These are phyloP conservation scores for Pythium phragmitis DNA, from an alignment of 352 stramenopile species.

Conservation along the genomic window DNA sequence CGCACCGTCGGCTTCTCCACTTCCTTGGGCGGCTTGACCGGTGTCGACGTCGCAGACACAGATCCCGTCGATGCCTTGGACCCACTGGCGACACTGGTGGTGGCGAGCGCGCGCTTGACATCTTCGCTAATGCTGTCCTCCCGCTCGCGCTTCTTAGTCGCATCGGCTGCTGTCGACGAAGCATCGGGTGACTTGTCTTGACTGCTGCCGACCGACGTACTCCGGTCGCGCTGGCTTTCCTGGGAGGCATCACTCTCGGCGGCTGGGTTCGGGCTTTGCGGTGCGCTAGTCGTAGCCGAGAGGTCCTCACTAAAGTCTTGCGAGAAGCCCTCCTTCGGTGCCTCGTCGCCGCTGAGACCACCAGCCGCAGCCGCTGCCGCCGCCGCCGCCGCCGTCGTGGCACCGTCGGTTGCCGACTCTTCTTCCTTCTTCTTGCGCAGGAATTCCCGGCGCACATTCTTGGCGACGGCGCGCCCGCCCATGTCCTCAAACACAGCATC, in stretches of 20 bases:
- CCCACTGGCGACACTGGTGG: neutral
- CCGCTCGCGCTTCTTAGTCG: slow-evolving; percentile 26
- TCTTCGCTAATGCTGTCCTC: slow-evolving; percentile 26
- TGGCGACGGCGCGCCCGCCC: slow-evolving; percentile 62
- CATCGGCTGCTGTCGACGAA: neutral
- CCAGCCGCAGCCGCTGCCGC: slow-evolving; percentile 16
- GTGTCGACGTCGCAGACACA: slow-evolving; percentile 25
- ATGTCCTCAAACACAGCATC: slow-evolving; percentile 87
- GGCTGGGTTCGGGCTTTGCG: slow-evolving; percentile 29
- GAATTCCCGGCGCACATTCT: slow-evolving; percentile 62
- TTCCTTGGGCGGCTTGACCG: slow-evolving; percentile 36
- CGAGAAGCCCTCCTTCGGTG: slow-evolving; percentile 46
- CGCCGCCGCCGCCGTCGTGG: slow-evolving; percentile 22
- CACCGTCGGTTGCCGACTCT: slow-evolving; percentile 58
- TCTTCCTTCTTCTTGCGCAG: slow-evolving; percentile 89
- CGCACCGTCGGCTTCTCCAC: slow-evolving; percentile 46
- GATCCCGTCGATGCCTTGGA: neutral
- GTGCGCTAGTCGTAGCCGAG: slow-evolving; percentile 38
- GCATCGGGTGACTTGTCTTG: slow-evolving; percentile 1
- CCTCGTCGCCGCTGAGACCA: slow-evolving; percentile 39
- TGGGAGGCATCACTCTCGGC: slow-evolving; percentile 24
- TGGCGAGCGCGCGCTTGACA: slow-evolving; percentile 2
- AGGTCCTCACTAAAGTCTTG: slow-evolving; percentile 57
- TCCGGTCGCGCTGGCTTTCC: slow-evolving; percentile 25
- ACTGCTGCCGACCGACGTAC: slow-evolving; percentile 23